Evolutionary conservation across 108 stramenopile genomes (phyloP), one percentile per base, ranked within the genome.

Genomic region (Fragilariopsis cylindrus): DNA sequence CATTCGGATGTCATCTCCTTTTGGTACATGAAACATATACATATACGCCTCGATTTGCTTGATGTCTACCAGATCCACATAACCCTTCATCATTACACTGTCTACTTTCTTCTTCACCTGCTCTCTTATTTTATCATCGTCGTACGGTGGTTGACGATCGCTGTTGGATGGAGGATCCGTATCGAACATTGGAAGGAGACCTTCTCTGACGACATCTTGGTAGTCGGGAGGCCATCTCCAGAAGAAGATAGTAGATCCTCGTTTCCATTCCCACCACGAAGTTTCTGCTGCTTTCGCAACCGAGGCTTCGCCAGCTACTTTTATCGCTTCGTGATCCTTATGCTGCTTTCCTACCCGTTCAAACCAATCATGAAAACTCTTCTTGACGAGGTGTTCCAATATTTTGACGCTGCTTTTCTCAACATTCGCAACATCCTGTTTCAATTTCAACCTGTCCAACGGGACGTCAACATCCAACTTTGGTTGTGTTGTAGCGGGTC

Each of bases 1-100:
- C 49, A 86, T 64, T 7, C 85, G 76, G 46, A 83, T 78, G 13
- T n/a, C 11, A 18, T 48, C 56, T 5, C 80, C 80, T 48, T 82
- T 83, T 1, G 76, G 76, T 30, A 82, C 79, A 21, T 56, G 71
- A 56, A 82, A 82, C 13, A 72, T 56, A 18, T 19, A 47, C 11
- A 45, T 75, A 13, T 68, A 69, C 5, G 65, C 16, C 11, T 16
- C 21, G 4, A 75, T 18, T 30, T 30, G 30, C 30, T 30, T 30
- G 30, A 30, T 30, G 7, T 45, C 11, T 7, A 46, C 73, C 11
- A n/a, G 9, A 6, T 7, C 1, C 11, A 75, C 45, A 19, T 75
- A 75, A 43, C 74, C 40, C 15, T 44, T 52, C 6, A 57, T 16
- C 13, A 40, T 8, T 6, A 72, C 62, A 13, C 30, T 30, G 30